Percentiles rank a stretch among this genome's conserved stretches.
These are phyloP conservation scores for Isatis lusitanica DNA, from an alignment of 441 rosid species.

Conservation along the genomic window DNA sequence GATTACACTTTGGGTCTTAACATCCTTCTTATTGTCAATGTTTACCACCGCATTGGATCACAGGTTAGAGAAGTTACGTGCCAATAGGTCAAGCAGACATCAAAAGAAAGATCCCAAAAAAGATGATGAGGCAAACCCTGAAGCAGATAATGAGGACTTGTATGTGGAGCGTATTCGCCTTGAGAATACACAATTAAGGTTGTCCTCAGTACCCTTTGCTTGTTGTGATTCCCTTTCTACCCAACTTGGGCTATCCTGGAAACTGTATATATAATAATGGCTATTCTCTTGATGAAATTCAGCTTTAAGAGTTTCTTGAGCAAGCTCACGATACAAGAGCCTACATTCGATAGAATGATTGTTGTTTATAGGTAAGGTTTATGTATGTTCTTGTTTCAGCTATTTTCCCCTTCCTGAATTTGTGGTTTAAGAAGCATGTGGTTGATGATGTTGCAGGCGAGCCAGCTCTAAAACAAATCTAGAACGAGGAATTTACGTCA, in stretches of 20 bases:
- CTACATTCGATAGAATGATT: conserved; percentile 93
- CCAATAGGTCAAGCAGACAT: conserved; percentile 43
- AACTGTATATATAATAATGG: conserved; percentile 4
- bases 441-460: conserved; percentile 52
- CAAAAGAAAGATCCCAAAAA: conserved; percentile 62
- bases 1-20: conserved; percentile 3
- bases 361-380: conserved; percentile 77
- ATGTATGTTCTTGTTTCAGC: conserved; percentile 21
- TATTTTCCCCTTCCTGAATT: conserved; percentile 11
- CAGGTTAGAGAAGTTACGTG: conserved; percentile 73
- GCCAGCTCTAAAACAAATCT: conserved; percentile 51
- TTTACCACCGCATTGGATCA: conserved; percentile 32
- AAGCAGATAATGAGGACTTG: conserved; percentile 54
- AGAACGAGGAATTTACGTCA: conserved; percentile 79
- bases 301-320: conserved; percentile 68
- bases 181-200: conserved; percentile 88
- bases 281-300: conserved; percentile 31
- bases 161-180: conserved; percentile 82
- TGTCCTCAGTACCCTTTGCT: conserved; percentile 7
- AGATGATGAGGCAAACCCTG: conserved; percentile 64
- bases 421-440: conserved; percentile 24
- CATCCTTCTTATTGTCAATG: conserved; percentile 21
- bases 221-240: conserved; percentile 14
- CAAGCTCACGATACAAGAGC: conserved; percentile 87
- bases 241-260: conserved; percentile 1